Evolutionary conservation across 2,329 filamentous ascomycete species (phyloP), one percentile per base, ranked within the genome.

Genomic region (Paraphoma sp.): DNA sequence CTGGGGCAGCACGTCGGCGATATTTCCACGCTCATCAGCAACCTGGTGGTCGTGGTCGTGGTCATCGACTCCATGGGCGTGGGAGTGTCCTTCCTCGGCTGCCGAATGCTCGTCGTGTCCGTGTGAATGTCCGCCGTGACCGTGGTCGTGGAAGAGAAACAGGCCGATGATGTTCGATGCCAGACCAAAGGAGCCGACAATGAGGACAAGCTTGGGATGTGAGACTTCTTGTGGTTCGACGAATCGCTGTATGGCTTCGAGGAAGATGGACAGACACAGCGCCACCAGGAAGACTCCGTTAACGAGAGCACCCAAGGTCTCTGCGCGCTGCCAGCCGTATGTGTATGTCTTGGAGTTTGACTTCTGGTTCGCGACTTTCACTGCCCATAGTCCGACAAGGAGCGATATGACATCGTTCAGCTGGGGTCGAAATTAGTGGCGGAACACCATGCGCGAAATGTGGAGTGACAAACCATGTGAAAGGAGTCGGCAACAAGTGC

Each of bases 201-300:
- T 89, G 56, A 97, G 87, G 64, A 99, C 93, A 38, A 99, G 84
- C 68, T 89, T 85, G 1, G 95, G 93, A 70, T 96, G 92, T 48
- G 83, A 83, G 71, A 99, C 93, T 73, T 91, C 87, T 69, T 94
- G 93, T 7, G 93, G 93, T 70, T 98, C 92, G 72, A 98, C 85
- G 67, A 99, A 90, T 71, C 95, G 90, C 69, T 93, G 92, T 58
- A 97, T 86, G 14, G 95, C 95, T 78, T 99, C 95, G 69, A 99
- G 88, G 71, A 98, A 91, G 77, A 99, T 99, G 48, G 94, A 96
- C 54, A 99, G 84, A 80, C 95, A 99, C 8, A 99, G 86, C 7
- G 95, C 95, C 72, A 99, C 95, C 44, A 99, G 84, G 81, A 99
- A 99, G 45, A 98, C 94, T 65, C 95, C 95, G 71, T 99, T 99